Conservation (phyloP, 169 alveolate species). For the Plasmodium inui region DNA sequence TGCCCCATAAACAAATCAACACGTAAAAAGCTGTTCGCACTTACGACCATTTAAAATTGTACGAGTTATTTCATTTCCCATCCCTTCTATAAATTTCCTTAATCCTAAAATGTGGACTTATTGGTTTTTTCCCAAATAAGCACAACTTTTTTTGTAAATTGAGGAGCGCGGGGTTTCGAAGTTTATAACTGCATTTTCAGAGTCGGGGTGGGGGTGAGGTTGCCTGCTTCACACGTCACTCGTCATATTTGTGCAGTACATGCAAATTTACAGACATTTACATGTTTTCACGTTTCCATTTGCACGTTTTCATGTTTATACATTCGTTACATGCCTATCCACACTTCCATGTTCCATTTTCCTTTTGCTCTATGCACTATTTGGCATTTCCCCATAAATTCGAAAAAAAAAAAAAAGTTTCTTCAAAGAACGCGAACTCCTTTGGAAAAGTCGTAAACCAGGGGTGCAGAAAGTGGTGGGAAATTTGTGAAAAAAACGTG, state of each 20-base stretch:
- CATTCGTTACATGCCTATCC: neutral
- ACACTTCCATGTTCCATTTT: neutral
- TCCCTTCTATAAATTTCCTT: neutral
- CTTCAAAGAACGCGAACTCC: neutral
- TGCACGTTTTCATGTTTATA: neutral
- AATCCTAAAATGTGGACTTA: neutral
- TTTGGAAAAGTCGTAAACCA: neutral
- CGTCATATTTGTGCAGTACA: neutral
- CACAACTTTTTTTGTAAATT: slow-evolving; percentile 1
- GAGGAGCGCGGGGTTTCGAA: neutral
- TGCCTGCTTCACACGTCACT: neutral
- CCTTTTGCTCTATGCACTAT: slow-evolving; percentile 26
- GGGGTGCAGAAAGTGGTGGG: neutral
- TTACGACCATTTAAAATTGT: neutral
- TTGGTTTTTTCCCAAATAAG: neutral
- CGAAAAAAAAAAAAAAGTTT: neutral
- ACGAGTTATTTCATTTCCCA: neutral
- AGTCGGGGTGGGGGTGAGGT: neutral
- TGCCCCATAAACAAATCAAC: neutral
- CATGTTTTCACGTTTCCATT: neutral
- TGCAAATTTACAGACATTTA: neutral
- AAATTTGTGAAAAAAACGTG: neutral
- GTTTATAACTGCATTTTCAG: neutral
- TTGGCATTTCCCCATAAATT: slow-evolving; percentile 25
- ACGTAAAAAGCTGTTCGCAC: neutral